phyloP scores from a whole-genome alignment of 129 eudicot genomes.

The Helichrysum umbraculigerum region DNA sequence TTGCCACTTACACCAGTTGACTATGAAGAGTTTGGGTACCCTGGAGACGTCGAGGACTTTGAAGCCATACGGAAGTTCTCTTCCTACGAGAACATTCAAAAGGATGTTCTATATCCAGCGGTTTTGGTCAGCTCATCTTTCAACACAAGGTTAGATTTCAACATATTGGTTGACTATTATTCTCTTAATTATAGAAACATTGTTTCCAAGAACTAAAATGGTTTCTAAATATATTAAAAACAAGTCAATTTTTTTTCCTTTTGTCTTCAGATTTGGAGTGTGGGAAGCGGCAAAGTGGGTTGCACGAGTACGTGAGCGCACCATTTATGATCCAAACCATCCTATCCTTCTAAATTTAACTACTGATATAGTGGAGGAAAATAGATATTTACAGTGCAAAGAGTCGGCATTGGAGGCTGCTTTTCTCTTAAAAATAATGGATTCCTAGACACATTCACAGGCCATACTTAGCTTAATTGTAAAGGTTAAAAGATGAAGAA shows the following conservation, averaged over 20 bases:
- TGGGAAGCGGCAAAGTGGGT: slow-evolving; percentile 99
- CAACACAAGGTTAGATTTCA: slow-evolving; percentile 63
- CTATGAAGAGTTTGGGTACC: slow-evolving; percentile 95
- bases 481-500: neutral
- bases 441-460: slow-evolving; percentile 36
- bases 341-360: slow-evolving; percentile 74
- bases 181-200: neutral
- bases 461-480: slow-evolving; percentile 11
- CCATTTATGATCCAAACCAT: slow-evolving; percentile 66
- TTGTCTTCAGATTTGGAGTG: slow-evolving; percentile 73
- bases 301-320: slow-evolving; percentile 75
- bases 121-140: slow-evolving; percentile 76
- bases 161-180: neutral
- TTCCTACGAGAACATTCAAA: slow-evolving; percentile 78
- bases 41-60: slow-evolving; percentile 77
- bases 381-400: slow-evolving; percentile 73
- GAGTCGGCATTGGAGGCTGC: slow-evolving; percentile 88
- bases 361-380: slow-evolving; percentile 73
- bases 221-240: neutral
- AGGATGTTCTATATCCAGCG: slow-evolving; percentile 74
- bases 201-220: slow-evolving; percentile 7
- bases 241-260: neutral
- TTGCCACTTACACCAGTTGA: slow-evolving; percentile 79
- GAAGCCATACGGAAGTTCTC: slow-evolving; percentile 70
- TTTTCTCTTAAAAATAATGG: slow-evolving; percentile 73